These are phyloP conservation scores for Candolleomyces eurysporus DNA, from an alignment of 768 basidiomycete species.

Conservation along the genomic window DNA sequence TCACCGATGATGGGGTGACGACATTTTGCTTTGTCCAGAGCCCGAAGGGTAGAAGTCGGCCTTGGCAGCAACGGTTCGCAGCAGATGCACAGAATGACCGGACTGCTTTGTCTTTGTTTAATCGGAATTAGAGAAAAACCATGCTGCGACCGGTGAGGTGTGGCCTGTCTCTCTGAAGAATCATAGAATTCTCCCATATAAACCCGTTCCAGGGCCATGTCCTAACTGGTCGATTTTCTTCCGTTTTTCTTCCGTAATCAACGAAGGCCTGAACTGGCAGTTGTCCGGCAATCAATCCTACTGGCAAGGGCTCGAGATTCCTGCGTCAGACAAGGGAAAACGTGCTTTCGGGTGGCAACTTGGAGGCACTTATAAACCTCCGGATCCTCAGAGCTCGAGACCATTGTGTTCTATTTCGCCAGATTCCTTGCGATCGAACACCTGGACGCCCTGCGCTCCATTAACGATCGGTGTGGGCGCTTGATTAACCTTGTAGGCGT, in stretches of 20 bases:
- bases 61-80: no score
- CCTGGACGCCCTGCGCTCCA: neutral
- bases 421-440: neutral
- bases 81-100: neutral
- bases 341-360: neutral
- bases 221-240: neutral
- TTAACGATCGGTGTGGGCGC: slow-evolving; percentile 25
- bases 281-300: neutral
- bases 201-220: neutral
- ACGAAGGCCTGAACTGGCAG: neutral
- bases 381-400: neutral
- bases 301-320: no score
- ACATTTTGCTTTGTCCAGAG: slow-evolving; percentile 3
- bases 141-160: neutral
- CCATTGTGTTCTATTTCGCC: neutral
- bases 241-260: neutral
- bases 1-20: neutral
- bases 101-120: slow-evolving; percentile 6
- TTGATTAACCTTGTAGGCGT: slow-evolving; percentile 38
- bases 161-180: no score
- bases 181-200: neutral
- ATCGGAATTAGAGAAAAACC: slow-evolving; percentile 1
- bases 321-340: neutral
- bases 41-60: no score
- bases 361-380: neutral